Percentiles rank a stretch among this genome's conserved stretches.
Conservation (phyloP, 352 stramenopile genomes). For the Hyaloperonospora brassicae region DNA sequence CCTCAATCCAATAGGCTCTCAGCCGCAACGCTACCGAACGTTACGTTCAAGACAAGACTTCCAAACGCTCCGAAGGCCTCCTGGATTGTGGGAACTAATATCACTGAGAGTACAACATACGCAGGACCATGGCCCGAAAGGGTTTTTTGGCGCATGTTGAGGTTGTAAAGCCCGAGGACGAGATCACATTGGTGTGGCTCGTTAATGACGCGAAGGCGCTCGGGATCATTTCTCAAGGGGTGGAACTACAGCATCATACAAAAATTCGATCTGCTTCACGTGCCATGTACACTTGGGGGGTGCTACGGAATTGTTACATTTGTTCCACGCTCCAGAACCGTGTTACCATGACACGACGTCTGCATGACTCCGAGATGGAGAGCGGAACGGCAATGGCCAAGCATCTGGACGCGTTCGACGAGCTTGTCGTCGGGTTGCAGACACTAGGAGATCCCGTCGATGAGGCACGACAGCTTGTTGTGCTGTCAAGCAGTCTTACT, state of each 20-base stretch:
- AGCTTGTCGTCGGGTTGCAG: conserved; percentile 21
- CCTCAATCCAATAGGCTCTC: neutral
- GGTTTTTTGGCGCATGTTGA: neutral
- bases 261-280: neutral
- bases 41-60: no score
- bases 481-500: conserved; percentile 21
- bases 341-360: neutral
- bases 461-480: conserved; percentile 18
- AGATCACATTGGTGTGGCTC: neutral
- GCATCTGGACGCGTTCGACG: conserved; percentile 21
- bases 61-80: neutral
- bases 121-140: neutral
- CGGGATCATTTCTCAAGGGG: neutral
- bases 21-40: neutral
- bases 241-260: neutral
- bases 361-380: neutral
- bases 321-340: neutral
- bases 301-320: neutral
- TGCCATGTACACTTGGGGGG: neutral
- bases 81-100: neutral
- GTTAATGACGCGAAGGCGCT: neutral
- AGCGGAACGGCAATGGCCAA: conserved; percentile 2
- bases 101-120: neutral
- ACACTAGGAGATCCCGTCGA: conserved; percentile 20
- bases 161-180: neutral